phyloP scores from a whole-genome alignment of 345 rosid species.

The Bruguiera sexangula region DNA sequence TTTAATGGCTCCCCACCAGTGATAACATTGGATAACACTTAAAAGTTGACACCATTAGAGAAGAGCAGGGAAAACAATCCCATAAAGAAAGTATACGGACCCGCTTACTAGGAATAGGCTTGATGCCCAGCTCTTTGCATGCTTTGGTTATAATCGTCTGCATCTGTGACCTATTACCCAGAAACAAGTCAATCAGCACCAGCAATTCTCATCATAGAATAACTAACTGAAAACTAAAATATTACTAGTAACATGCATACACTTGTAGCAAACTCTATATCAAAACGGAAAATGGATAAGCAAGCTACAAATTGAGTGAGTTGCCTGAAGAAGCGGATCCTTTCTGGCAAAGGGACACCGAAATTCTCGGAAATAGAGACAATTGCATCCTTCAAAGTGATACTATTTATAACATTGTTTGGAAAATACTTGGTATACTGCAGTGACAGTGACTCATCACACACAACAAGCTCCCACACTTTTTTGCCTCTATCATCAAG shows the following conservation, averaged over 20 bases:
- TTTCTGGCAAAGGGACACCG: slow-evolving; percentile 73
- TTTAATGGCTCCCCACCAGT: neutral
- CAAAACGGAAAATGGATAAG: neutral
- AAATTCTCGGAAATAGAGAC: slow-evolving; percentile 57
- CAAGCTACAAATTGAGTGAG: neutral
- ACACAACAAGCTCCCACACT: slow-evolving; percentile 90
- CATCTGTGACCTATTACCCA: slow-evolving; percentile 76
- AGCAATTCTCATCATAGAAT: neutral
- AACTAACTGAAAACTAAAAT: neutral
- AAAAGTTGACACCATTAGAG: neutral
- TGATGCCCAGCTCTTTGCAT: slow-evolving; percentile 74
- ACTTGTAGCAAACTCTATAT: too few species aligned
- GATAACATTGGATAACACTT: neutral
- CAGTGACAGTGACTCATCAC: slow-evolving; percentile 82
- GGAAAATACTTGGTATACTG: slow-evolving; percentile 86
- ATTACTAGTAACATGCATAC: neutral
- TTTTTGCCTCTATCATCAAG: slow-evolving; percentile 87
- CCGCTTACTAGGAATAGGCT: slow-evolving; percentile 81
- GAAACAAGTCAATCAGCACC: neutral
- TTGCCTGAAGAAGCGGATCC: slow-evolving; percentile 83
- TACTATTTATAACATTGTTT: slow-evolving; percentile 85
- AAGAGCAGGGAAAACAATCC: slow-evolving; percentile 8
- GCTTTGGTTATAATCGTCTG: slow-evolving; percentile 89
- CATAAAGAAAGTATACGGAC: slow-evolving; percentile 35
- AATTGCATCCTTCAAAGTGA: slow-evolving; percentile 78